These are phyloP conservation scores for Mytilinidion resinicola DNA, from an alignment of 495 filamentous ascomycete genomes.

Conservation along the genomic window DNA sequence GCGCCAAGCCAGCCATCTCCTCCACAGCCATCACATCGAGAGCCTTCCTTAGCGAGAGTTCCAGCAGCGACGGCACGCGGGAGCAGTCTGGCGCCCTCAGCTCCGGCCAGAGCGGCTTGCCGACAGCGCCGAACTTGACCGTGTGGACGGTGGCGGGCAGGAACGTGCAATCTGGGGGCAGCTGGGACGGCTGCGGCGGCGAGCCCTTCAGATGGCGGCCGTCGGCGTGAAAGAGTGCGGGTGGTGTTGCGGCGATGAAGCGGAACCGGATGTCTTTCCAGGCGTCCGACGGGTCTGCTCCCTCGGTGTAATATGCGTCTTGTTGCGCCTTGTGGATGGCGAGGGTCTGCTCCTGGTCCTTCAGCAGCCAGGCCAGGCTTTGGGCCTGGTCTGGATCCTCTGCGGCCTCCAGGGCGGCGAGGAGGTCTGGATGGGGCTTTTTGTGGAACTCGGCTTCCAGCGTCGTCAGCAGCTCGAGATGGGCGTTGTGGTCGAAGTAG, in stretches of 20 bases:
- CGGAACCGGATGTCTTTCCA: background rate
- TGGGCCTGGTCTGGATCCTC: background rate
- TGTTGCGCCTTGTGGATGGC: background rate
- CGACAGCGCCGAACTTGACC: too few relatives aligned
- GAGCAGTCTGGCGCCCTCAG: background rate
- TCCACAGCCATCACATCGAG: background rate
- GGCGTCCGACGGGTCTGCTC: background rate
- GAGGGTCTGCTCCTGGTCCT: background rate
- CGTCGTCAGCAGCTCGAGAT: background rate
- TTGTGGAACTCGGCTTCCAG: background rate
- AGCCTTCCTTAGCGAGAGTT: background rate
- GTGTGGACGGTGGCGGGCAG: background rate
- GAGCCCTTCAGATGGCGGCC: background rate
- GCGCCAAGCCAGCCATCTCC: background rate
- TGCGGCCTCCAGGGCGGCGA: background rate
- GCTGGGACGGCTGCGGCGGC: background rate
- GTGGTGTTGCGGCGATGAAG: background rate
- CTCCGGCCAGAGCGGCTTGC: background rate
- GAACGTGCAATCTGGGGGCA: background rate
- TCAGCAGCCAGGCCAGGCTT: background rate
- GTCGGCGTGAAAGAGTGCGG: background rate
- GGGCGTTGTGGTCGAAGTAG: slow-evolving; percentile 27
- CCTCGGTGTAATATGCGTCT: background rate
- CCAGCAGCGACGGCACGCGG: background rate
- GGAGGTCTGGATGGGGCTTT: background rate